Base-by-base conservation (phyloP, 306 rosid genomes). In the Cercis canadensis region DNA sequence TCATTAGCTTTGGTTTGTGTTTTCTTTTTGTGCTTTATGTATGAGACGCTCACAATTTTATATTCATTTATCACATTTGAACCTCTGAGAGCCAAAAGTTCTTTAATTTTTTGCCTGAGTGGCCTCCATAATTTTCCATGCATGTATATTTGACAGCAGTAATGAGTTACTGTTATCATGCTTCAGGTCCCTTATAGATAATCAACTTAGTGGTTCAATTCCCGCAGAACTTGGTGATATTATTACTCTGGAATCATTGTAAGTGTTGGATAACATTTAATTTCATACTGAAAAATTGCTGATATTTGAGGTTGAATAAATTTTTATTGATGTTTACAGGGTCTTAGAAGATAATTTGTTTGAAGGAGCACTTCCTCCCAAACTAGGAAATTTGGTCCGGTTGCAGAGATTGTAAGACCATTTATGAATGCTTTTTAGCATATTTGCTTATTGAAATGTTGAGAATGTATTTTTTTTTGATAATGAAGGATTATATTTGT, bases 151-250 rank as follows among this genome's bases (percentile, higher is more conserved):
- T 67, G 21, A 13, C 15, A 75, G 43, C 15, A 54, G 64, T 47
- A 61, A 46, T 44, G 39, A 40, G 11, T 18, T 53, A 73, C 43
- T 63, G 8, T 29, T 60, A 41, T n/a, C 62, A 33, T 80, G 52
- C 52, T 71, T 80, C 74, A 92, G 96, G 70, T 80, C 86, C 32
- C 80, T 90, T 80, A 33, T 70, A 40, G 98, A 91, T 60, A 92
- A 92, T 75, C 82, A 76, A 10, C 57, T 90, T 5, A 67, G 77
- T 39, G 98, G 96, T 58, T 24, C 74, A 17, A 87, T 92, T 83
- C 96, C 98, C 0, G 2, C 14, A 9, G 85, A 83, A 78, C 78
- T 87, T 37, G 92, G 90, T 16, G 68, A 82, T 36, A 82, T 92
- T 65, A 67, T 71, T 51, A 71, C 80, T 36, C 84, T 92, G 49